Percentiles rank a stretch among this genome's conserved stretches.
Evolutionary conservation across 805 yeast genomes (phyloP).

Genomic region (Candida argentea): DNA sequence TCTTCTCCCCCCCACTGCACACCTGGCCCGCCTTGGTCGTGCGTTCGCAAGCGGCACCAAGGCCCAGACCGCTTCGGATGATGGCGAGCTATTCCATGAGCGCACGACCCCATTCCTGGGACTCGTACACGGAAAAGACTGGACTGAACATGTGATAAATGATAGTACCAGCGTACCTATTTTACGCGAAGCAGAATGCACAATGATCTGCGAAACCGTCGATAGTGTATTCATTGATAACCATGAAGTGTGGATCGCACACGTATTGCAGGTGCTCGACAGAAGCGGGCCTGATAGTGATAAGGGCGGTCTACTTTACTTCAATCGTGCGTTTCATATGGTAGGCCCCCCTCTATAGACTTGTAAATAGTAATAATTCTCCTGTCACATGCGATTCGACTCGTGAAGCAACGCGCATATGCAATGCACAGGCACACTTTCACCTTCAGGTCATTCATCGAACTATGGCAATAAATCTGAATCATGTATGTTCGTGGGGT

Average conservation of each 20-base stretch:
- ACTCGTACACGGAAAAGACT: conserved; percentile 16
- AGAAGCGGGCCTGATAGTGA: conserved; percentile 7
- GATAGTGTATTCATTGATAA: conserved; percentile 55
- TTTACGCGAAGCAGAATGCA: conserved; percentile 45
- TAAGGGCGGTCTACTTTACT: conserved; percentile 60
- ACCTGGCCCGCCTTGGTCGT: conserved; percentile 51
- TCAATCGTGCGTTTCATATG: conserved; percentile 49
- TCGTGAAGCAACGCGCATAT: too few species aligned
- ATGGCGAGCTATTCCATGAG: conserved; percentile 31
- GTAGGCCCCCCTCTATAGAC: conserved; percentile 21
- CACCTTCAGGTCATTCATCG: not conserved
- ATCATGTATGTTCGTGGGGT: not conserved
- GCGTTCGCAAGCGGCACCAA: conserved; percentile 54
- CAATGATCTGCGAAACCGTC: conserved; percentile 50
- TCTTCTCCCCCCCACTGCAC: conserved; percentile 50
- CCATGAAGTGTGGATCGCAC: conserved; percentile 88
- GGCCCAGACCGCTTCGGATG: conserved; percentile 16
- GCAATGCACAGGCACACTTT: not conserved
- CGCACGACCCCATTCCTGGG: conserved; percentile 48
- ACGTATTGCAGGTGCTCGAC: conserved; percentile 48
- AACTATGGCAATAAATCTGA: too few species aligned
- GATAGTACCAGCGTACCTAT: conserved; percentile 40
- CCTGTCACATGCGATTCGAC: too few species aligned
- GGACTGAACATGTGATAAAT: conserved; percentile 16
- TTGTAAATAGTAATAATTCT: not conserved